A percentile compares a stretch with the other conserved stretches of the same genome.
These are phyloP conservation scores for Sordariomycetes sp. DNA, from an alignment of 2,329 filamentous ascomycete species.

Conservation along the genomic window DNA sequence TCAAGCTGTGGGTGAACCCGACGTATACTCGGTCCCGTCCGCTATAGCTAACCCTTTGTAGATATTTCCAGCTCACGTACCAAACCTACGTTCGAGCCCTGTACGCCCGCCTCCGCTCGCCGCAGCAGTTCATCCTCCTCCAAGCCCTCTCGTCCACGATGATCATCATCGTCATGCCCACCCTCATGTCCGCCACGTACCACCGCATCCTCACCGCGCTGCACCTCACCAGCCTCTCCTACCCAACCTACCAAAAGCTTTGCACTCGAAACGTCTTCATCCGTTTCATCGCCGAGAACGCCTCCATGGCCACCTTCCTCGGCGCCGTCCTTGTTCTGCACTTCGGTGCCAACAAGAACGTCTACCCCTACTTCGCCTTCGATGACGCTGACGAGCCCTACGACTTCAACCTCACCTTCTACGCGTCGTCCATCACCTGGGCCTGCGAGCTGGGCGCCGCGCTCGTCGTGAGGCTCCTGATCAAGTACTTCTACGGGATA, in stretches of 20 bases:
- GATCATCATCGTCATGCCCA: constrained; percentile 51
- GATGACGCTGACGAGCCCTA: constrained; percentile 42
- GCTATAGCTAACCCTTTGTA: constrained; percentile 14
- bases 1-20: constrained; percentile 46
- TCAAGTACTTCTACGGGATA: constrained; percentile 47
- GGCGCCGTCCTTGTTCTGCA: constrained; percentile 56
- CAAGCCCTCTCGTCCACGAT: constrained; percentile 53
- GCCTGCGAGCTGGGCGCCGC: constrained; percentile 54
- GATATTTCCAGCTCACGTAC: constrained; percentile 59
- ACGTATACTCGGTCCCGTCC: not conserved
- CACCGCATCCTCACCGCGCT: constrained; percentile 44
- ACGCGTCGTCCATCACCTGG: constrained; percentile 54
- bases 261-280: constrained; percentile 58
- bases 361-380: constrained; percentile 62
- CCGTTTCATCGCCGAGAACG: constrained; percentile 55
- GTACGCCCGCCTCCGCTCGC: constrained; percentile 57
- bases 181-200: constrained; percentile 50
- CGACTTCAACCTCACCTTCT: constrained; percentile 53
- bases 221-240: constrained; percentile 47
- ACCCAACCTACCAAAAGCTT: constrained; percentile 54
- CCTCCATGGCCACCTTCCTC: constrained; percentile 57
- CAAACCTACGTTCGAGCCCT: constrained; percentile 61
- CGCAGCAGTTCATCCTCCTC: constrained; percentile 53
- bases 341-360: constrained; percentile 55
- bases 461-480: constrained; percentile 46